A percentile compares a stretch with the other conserved stretches of the same genome.
Evolutionary conservation across 2,329 filamentous ascomycete species (phyloP).

Genomic region (Coleophoma eucalyptorum): DNA sequence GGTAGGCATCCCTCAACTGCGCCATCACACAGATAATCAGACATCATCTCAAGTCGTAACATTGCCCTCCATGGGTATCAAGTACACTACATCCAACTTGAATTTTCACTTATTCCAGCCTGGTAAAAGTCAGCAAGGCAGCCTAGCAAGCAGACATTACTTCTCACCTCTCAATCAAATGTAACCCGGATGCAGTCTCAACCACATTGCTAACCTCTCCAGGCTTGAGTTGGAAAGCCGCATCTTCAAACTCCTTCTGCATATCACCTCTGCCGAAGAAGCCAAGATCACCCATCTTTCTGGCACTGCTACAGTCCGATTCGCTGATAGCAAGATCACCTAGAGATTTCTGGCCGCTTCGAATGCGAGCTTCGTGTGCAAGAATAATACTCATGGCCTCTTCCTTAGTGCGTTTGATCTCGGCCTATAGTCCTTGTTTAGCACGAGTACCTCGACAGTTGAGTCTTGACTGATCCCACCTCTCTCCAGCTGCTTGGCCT

Average conservation of each 20-base stretch:
- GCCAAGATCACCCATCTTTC: constrained; percentile 90
- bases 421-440: constrained; percentile 39
- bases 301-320: constrained; percentile 92
- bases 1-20: too few relatives aligned
- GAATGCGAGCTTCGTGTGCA: constrained; percentile 72
- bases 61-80: neutral
- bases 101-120: constrained; percentile 9
- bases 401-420: constrained; percentile 85
- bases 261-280: constrained; percentile 95
- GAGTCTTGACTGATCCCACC: constrained; percentile 30
- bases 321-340: constrained; percentile 84
- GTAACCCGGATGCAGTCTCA: constrained; percentile 89
- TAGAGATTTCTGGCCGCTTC: constrained; percentile 61
- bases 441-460: constrained; percentile 2
- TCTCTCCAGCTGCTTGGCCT: constrained; percentile 92
- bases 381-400: constrained; percentile 78
- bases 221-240: constrained; percentile 82
- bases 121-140: neutral
- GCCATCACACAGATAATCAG: too few relatives aligned
- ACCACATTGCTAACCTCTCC: constrained; percentile 85
- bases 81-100: neutral
- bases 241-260: constrained; percentile 98
- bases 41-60: too few relatives aligned
- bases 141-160: constrained; percentile 20
- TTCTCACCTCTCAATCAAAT: constrained; percentile 84